Evolutionary conservation across 1,139 yeast species (phyloP), one percentile per base, ranked within the genome.

Genomic region (Suhomyces terraborum): DNA sequence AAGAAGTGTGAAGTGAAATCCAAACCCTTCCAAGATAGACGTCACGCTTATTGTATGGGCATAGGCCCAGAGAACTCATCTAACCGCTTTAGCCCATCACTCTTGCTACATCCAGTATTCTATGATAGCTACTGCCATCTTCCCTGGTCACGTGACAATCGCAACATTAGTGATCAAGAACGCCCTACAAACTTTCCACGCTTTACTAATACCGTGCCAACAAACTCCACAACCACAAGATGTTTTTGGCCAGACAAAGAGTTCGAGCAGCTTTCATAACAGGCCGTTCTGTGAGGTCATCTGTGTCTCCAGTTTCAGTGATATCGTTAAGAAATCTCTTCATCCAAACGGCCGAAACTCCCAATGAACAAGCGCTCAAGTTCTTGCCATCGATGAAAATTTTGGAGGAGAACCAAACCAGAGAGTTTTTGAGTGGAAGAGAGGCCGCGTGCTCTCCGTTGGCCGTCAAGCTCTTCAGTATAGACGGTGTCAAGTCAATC

Each of bases 381-480:
- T 73, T 73, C 42, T 55, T 73, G 21, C 78, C 78, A 6, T 69
- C 75, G 16, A 69, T 69, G 66, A 58, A 65, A 31, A 67, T 73
- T 14, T 52, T 73, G 33, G 64, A 54, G 33, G 77, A 69, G 37
- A 69, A 67, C 48, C 77, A 78, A 50, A 78, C 83, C 1, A 58
- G 69, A 38, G 83, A 79, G 54, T 76, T 76, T 47, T 64, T 75
- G 35, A 72, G 76, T 41, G 81, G 82, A 6, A 64, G 82, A 50
- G 82, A 79, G 45, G 78, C 78, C 1, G 78, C 80, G 0, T 47
- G 58, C 23, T 75, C 81, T 6, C 83, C 82, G 5, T 58, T 79
- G 39, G 83, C 82, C 1, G 61, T 79, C 43, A 77, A 75, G 54
- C 59, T 79, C 23, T 70, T 79, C 45, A 62, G 77, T 30, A 59